Conservation (phyloP, 139 green algal genomes). For the Edaphochlamys debaryana region DNA sequence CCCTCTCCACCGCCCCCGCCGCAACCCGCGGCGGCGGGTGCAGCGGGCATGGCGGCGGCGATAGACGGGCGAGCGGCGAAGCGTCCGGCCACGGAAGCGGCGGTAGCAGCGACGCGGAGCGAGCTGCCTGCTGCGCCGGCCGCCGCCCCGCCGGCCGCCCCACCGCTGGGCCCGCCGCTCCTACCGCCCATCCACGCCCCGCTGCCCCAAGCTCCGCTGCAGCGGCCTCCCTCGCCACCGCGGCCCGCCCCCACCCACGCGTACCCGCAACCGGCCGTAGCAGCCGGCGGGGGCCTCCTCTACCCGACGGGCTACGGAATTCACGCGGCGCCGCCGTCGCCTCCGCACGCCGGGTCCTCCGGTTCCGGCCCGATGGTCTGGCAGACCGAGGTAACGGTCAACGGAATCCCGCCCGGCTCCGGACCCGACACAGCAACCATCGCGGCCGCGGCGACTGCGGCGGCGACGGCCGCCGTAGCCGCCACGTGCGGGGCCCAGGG, state of each 20-base stretch:
- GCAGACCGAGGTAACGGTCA: conserved; percentile 1
- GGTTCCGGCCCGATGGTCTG: background rate
- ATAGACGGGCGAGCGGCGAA: background rate
- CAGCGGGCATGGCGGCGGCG: background rate
- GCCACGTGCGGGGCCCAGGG: background rate
- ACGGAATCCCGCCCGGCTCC: background rate
- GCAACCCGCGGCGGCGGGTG: background rate
- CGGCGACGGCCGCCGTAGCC: background rate
- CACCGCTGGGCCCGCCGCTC: too few species aligned
- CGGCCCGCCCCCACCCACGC: too few species aligned
- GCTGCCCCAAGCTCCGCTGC: too few species aligned
- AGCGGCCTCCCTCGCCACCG: background rate
- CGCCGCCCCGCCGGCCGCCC: too few species aligned
- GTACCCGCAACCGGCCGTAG: too few species aligned
- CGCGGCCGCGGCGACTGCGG: background rate
- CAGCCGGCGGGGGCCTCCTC: too few species aligned
- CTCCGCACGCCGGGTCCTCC: too few species aligned
- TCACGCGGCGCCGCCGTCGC: background rate
- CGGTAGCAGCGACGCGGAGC: background rate
- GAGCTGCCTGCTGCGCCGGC: too few species aligned
- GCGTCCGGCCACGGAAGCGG: background rate
- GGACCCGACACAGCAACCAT: background rate
- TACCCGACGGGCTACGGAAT: too few species aligned
- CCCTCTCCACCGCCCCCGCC: background rate
- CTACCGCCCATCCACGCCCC: background rate